Conservation (phyloP, 2,329 filamentous ascomycete species). For the Beauveria sp. region DNA sequence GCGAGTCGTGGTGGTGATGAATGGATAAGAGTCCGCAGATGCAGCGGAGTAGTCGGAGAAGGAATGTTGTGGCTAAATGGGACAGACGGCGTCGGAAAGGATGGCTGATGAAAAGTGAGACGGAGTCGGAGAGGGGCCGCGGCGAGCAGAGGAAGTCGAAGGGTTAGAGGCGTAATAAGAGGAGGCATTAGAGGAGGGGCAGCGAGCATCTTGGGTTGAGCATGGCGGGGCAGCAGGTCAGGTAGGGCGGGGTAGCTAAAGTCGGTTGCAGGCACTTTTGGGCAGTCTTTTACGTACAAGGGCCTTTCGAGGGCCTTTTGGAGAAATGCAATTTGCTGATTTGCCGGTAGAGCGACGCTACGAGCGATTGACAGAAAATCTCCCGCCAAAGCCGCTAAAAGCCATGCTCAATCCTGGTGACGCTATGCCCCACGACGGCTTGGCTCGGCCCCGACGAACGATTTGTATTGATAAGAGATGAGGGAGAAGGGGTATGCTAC, state of each 20-base stretch:
- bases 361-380: not conserved
- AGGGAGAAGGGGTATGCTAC: no score
- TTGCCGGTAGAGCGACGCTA: not conserved
- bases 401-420: not conserved
- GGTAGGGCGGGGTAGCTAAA: not conserved
- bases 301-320: no score
- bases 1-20: not conserved
- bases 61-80: not conserved
- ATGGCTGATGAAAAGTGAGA: conserved; percentile 2
- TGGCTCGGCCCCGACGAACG: not conserved
- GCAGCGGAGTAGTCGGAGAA: not conserved
- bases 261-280: not conserved
- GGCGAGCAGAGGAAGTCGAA: not conserved
- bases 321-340: no score
- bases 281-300: not conserved
- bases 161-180: not conserved
- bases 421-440: conserved; percentile 1
- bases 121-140: conserved; percentile 7
- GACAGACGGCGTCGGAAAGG: not conserved
- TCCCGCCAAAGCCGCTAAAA: not conserved
- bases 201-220: not conserved
- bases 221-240: not conserved
- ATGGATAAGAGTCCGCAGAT: not conserved
- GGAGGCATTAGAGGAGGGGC: not conserved
- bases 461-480: no score